Conservation (phyloP, 2,329 filamentous ascomycete genomes). For the Colletotrichum abscissum region DNA sequence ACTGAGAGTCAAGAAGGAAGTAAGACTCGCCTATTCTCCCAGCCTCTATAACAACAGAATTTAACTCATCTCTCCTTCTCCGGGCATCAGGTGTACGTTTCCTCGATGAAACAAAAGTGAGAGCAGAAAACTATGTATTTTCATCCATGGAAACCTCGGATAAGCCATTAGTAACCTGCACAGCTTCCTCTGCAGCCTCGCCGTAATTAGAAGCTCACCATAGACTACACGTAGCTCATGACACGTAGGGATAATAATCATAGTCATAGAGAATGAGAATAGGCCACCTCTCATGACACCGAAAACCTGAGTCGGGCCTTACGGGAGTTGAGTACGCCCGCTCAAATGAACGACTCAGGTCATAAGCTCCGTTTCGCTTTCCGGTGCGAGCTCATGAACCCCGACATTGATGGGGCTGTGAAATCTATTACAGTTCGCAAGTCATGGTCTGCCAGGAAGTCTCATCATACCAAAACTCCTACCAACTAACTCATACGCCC, state of each 20-base stretch:
- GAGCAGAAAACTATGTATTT: too few species aligned
- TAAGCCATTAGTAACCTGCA: too few species aligned
- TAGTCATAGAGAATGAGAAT: background rate
- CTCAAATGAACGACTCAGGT: background rate
- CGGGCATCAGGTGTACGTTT: too few species aligned
- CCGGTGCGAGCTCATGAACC: background rate
- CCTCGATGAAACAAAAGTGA: too few species aligned
- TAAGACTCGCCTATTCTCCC: fast-evolving
- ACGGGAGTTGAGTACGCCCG: background rate
- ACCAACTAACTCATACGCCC: background rate
- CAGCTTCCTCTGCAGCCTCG: too few species aligned
- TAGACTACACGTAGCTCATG: background rate
- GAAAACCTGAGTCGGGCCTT: background rate
- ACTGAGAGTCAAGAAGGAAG: too few species aligned
- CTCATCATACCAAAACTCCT: background rate
- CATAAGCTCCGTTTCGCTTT: background rate
- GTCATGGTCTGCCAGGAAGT: background rate
- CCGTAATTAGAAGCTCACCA: too few species aligned
- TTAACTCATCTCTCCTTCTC: too few species aligned
- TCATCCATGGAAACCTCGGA: too few species aligned
- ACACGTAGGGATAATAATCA: background rate
- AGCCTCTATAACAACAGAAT: too few species aligned
- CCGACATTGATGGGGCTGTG: background rate
- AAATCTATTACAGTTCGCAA: background rate
- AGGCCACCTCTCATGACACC: background rate